A percentile compares a stretch with the other conserved stretches of the same genome.
These are phyloP conservation scores for Saccharomyces hybrid DNA, from an alignment of 1,139 yeast genomes.

Conservation along the genomic window DNA sequence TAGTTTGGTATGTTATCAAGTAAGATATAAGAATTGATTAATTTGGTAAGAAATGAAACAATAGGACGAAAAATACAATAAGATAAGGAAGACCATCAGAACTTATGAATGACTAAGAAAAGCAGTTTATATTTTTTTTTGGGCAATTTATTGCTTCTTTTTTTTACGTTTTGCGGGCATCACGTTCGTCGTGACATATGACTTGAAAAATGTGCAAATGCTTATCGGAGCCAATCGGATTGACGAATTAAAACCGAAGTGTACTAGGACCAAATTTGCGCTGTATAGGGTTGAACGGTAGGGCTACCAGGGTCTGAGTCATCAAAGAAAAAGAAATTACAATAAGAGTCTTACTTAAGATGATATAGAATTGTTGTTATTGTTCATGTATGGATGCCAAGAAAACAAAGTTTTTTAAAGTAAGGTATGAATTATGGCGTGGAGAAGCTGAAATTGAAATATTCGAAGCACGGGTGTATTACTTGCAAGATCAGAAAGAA, in stretches of 20 bases:
- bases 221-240: neutral
- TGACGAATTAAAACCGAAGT: neutral
- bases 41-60: neutral
- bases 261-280: neutral
- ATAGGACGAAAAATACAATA: neutral
- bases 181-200: neutral
- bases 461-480: slow-evolving; percentile 49
- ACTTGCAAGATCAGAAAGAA: slow-evolving; percentile 59
- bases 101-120: neutral
- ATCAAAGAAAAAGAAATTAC: neutral
- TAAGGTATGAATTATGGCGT: neutral
- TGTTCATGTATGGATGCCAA: neutral
- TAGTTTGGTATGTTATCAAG: neutral
- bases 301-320: neutral
- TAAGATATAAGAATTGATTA: neutral
- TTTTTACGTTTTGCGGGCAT: neutral
- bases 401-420: neutral
- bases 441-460: neutral
- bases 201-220: neutral
- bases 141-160: neutral
- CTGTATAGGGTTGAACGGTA: neutral
- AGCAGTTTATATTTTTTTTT: neutral
- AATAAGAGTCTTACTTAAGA: neutral
- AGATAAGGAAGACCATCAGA: neutral
- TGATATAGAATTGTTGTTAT: neutral